Evolutionary conservation across 1,284 basidiomycete genomes (phyloP), one percentile per base, ranked within the genome.

Genomic region (Mycena sp.): DNA sequence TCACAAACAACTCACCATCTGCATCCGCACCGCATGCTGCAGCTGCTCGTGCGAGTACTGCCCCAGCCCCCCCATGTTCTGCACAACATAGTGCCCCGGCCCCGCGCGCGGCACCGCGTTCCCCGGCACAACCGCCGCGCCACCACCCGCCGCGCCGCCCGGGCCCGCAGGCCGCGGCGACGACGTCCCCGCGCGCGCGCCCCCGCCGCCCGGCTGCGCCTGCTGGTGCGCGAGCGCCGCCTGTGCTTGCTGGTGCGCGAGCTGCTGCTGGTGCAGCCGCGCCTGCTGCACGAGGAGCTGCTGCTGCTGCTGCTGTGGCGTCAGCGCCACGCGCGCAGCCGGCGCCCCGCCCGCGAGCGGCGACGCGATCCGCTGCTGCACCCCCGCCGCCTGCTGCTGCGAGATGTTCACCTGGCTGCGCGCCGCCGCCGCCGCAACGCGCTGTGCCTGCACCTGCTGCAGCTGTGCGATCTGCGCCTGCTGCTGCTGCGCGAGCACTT

Each of bases 31-130:
- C 55, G 48, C 51, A 16, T 51, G 44, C 9, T 63, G 58, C 38
- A 67, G 30, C 59, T 64, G 61, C 45, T 67, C 65, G 9, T 35
- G 45, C 11, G 65, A 58, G 26, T 61, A 67, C 29, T 40, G 21
- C 49, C 48, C 51, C 21, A 63, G 17, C 16, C 48, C 32, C 43
- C 52, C 41, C 50, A 67, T 51, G 41, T 63, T 61, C 53, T 58
- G 26, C 56, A 29, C 32, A 26, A 17, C 30, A 50, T 23, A 5
- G 17, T 51, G 28, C 12, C 19, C 30, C 32, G 7, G 32, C 32
- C 32, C 32, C 32, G 32, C 32, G 21, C 61, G 57, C 35, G 52
- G 43, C 16, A 59, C 29, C 38, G 58, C 62, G 12, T 64, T 64
- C 21, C 57, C 62, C 4, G 62, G 62, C 16, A 59, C 62, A 26